Evolutionary conservation across 169 alveolate genomes (phyloP).

Genomic region (Cryptosporidium andersoni): DNA sequence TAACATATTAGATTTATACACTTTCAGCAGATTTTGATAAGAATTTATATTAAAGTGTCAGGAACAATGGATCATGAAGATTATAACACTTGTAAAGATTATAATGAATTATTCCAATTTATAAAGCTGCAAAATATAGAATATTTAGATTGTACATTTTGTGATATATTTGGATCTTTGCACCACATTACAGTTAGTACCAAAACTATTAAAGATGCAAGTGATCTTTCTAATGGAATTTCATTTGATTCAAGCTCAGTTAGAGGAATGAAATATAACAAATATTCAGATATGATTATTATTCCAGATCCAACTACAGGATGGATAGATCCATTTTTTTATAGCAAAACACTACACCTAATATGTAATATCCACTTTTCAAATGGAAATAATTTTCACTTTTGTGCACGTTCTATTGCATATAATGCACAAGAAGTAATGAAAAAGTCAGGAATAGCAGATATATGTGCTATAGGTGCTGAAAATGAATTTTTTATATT

Average conservation of each 20-base stretch:
- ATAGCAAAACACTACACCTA: conserved; percentile 30
- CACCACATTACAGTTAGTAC: conserved; percentile 60
- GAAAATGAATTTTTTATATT: conserved; percentile 82
- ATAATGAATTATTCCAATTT: conserved; percentile 22
- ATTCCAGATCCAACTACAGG: conserved; percentile 50
- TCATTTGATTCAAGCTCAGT: conserved; percentile 68
- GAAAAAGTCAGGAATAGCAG: conserved; percentile 26
- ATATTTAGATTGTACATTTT: conserved; percentile 42
- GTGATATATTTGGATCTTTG: conserved; percentile 63
- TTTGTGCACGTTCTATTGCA: conserved; percentile 54
- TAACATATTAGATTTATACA: no score
- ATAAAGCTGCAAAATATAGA: conserved; percentile 40
- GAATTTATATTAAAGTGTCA: not conserved
- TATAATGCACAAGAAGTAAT: conserved; percentile 50
- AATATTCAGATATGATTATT: conserved; percentile 43
- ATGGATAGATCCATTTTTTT: conserved; percentile 65
- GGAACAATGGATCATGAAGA: not conserved
- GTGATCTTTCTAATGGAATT: conserved; percentile 46
- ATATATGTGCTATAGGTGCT: conserved; percentile 76
- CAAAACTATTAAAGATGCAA: conserved; percentile 21
- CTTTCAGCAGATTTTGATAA: no score
- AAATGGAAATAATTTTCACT: conserved; percentile 30
- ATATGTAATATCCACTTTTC: conserved; percentile 27
- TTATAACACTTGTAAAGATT: conserved; percentile 1
- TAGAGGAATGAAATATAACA: conserved; percentile 62